These are phyloP conservation scores for Pseudogymnoascus sp. DNA, from an alignment of 2,329 filamentous ascomycete species.

Conservation along the genomic window DNA sequence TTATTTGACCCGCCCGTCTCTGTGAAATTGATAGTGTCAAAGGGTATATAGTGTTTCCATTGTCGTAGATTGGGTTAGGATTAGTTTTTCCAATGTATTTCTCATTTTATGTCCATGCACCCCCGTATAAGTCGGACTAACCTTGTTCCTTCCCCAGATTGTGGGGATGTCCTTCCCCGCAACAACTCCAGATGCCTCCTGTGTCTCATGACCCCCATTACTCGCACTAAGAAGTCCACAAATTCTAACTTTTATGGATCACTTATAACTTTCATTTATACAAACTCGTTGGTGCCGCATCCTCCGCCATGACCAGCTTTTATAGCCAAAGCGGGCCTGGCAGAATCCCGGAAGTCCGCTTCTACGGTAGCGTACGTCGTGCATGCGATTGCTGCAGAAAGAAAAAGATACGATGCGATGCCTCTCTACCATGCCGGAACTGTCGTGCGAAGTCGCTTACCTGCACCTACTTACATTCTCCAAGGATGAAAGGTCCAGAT, in stretches of 20 bases:
- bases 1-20: not conserved
- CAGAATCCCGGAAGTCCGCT: not conserved
- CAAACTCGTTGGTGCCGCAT: not conserved
- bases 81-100: not conserved
- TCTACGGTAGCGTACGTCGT: not conserved
- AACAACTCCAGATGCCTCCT: not conserved
- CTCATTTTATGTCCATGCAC: constrained; percentile 28
- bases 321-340: not conserved
- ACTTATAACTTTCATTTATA: not conserved
- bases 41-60: not conserved
- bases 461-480: constrained; percentile 28
- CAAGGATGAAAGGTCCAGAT: constrained; percentile 28
- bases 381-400: constrained; percentile 28
- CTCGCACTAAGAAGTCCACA: not conserved
- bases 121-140: constrained; percentile 23
- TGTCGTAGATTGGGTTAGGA: not conserved
- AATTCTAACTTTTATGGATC: not conserved
- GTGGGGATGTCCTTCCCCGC: not conserved
- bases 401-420: constrained; percentile 28
- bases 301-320: not conserved
- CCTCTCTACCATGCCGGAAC: constrained; percentile 23
- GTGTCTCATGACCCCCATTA: not conserved
- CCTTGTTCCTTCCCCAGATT: constrained; percentile 5
- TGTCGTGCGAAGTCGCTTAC: constrained; percentile 16
- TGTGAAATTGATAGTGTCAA: not conserved